Evolutionary conservation across 164 flowering plant species (phyloP), one percentile per base, ranked within the genome.

Genomic region (Cinnamomum chago): DNA sequence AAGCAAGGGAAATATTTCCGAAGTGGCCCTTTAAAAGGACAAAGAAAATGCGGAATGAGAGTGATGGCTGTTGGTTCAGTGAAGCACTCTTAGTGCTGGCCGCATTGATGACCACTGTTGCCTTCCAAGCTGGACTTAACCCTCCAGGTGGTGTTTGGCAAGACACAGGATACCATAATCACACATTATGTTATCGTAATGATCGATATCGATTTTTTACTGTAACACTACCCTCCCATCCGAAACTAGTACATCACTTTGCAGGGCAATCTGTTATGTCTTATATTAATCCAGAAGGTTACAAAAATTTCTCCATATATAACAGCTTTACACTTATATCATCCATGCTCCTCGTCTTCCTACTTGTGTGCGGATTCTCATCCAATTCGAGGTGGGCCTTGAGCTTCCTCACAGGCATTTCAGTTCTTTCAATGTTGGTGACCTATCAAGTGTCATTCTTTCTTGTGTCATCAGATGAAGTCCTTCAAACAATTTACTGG

Each of bases 81-180:
- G 30, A 65, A 15, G 14, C 67, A 23, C 30, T 65, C 3, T 13
- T 71, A 11, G 33, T 71, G 5, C 47, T 25, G 62, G 64, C 40
- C 24, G 10, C 15, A 50, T 50, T 55, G 5, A 71, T 58, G 4
- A 50, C 40, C 20, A 71, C 73, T 0, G 65, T 24, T 3, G 28
- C 73, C 33, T 71, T 58, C 15, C 73, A 71, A 52, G 73, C 73
- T 22, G 65, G 30, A 18, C 35, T 52, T 1, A 55, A 55, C 33
- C 73, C 73, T 23, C 73, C 73, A 5, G 64, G 65, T 14, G 62
- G 65, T 28, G 20, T 71, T 71, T 71, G 35, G 65, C 73, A 52
- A 71, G 64, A 52, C 7, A 52, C 52, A 3, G 23, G 18, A 40
- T 12, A 3, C 5, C 58, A 23, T 2, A 28, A 23, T 40, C 7